Evolutionary conservation across 2,329 filamentous ascomycete genomes (phyloP), one percentile per base, ranked within the genome.

Genomic region (Fusarium oligoseptatum): DNA sequence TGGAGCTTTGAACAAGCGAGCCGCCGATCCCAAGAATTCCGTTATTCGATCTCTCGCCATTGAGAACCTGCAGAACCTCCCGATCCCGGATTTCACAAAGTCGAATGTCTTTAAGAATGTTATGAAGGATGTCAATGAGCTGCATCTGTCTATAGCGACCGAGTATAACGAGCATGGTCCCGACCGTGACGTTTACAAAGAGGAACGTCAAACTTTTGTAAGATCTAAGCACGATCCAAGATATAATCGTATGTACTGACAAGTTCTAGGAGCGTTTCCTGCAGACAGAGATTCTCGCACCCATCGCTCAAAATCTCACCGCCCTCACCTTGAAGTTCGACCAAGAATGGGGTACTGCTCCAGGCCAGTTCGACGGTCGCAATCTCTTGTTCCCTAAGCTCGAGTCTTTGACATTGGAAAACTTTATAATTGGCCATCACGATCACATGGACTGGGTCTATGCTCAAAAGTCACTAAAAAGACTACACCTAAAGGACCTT

Each of bases 1-100:
- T 52, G 11, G 6, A 9, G 52, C 39, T 12, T 32, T 65, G 55
- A 10, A 29, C 3, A 43, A 29, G 11, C 55, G 52, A 36, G 39
- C 63, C 1, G n/a, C n/a, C 2, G 29, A 20, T 22, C 39, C 52
- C 4, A 11, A 11, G 4, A 48, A 60, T 37, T 37, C 36, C 7
- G 39, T 11, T 20, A 27, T 65, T 14, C 52, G 39, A 11, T 60
- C 37, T 14, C 63, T 65, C 6, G 22, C 39, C 15, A 39, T 65
- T 65, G 36, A 56, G 22, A 64, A 64, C 15, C n/a, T 64, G 11
- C 61, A 64, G 4, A 64, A 64, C 12, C 5, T 24, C 10, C 61
- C 48, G 1, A 20, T 64, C 4, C 61, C 61, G 3, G n/a, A 43
- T 4, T 12, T 56, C n/a, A 41, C 32, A 10, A 11, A 3, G 14